Evolutionary conservation across 1,284 basidiomycete genomes (phyloP).

Genomic region (Sporisorium scitamineum): DNA sequence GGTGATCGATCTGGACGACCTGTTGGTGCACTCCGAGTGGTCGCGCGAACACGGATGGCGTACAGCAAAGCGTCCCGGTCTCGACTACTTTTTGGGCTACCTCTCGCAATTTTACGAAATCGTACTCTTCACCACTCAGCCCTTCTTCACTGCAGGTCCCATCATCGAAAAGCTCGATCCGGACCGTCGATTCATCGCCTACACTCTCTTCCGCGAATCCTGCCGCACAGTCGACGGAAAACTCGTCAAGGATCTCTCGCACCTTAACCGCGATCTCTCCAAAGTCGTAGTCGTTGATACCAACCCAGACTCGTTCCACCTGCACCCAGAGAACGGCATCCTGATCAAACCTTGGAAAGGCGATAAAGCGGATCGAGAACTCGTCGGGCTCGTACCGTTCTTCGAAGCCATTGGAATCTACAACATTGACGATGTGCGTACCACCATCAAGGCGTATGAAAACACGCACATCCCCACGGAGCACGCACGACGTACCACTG

Average conservation of each 20-base stretch:
- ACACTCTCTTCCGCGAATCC: constrained; percentile 87
- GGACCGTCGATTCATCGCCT: constrained; percentile 87
- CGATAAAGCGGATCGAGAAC: constrained; percentile 78
- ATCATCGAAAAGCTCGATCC: constrained; percentile 94
- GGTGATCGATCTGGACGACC: constrained; percentile 89
- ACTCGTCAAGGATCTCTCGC: constrained; percentile 81
- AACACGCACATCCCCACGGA: constrained; percentile 89
- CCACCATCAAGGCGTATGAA: constrained; percentile 83
- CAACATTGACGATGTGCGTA: constrained; percentile 79
- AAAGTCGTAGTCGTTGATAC: constrained; percentile 93
- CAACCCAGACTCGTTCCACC: constrained; percentile 78
- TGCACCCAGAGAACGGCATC: constrained; percentile 91
- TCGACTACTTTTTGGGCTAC: constrained; percentile 97
- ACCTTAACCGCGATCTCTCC: constrained; percentile 90
- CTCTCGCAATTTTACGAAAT: constrained; percentile 98
- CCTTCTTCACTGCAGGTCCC: constrained; percentile 87
- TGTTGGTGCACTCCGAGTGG: constrained; percentile 92
- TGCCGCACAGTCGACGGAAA: constrained; percentile 64
- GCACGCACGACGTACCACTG: constrained; percentile 87
- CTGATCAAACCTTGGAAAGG: constrained; percentile 90
- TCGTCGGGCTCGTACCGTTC: constrained; percentile 93
- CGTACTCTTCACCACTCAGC: constrained; percentile 92
- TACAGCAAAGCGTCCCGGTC: constrained; percentile 81
- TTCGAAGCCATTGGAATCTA: constrained; percentile 78
- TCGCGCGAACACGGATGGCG: constrained; percentile 71